Percentiles rank a stretch among this genome's conserved stretches.
These are phyloP conservation scores for Murraya koenigii DNA, from an alignment of 345 rosid genomes.

Conservation along the genomic window DNA sequence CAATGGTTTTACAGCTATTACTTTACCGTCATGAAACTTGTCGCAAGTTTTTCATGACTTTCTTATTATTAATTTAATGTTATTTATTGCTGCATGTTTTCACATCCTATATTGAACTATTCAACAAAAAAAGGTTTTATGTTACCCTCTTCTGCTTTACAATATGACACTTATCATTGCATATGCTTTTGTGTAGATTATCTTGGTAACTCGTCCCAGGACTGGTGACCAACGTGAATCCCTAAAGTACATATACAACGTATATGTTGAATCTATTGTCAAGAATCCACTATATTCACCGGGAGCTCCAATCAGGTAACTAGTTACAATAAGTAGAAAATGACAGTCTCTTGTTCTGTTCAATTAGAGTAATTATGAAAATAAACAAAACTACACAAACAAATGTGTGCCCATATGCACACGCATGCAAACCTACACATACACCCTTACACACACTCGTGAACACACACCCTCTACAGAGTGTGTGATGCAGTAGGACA, in stretches of 20 bases:
- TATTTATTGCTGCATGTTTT: not conserved
- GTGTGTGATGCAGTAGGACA: not conserved
- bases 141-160: not conserved
- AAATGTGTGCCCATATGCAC: not conserved
- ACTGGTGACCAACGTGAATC: conserved; percentile 82
- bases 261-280: conserved; percentile 79
- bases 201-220: conserved; percentile 80
- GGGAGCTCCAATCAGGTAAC: conserved; percentile 78
- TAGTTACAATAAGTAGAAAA: not conserved
- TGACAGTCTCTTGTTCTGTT: not conserved
- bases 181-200: conserved; percentile 42
- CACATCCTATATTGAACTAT: not conserved
- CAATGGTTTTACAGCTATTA: not conserved
- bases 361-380: not conserved
- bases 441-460: not conserved
- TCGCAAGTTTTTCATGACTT: not conserved
- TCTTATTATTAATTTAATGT: not conserved
- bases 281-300: conserved; percentile 78
- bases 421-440: not conserved
- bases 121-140: not conserved
- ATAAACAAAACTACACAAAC: not conserved
- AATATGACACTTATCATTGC: not conserved
- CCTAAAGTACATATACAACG: conserved; percentile 75
- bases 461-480: not conserved
- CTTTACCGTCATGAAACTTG: not conserved